phyloP scores from a whole-genome alignment of 805 yeast species.

The Pichia gijzeniarum region DNA sequence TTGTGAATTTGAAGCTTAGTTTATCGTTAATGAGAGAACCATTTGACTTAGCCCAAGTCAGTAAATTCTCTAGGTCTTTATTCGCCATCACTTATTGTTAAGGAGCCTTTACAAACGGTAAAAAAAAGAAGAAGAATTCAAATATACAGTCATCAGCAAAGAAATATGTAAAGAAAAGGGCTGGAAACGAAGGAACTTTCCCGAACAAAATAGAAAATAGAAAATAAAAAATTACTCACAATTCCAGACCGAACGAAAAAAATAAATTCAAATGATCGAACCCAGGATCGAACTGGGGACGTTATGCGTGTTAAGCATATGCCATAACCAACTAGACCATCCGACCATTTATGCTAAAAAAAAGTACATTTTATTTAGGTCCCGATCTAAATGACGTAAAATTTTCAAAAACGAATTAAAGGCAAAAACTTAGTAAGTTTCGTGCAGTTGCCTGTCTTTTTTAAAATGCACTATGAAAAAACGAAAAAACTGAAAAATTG shows the following conservation, averaged over 20 bases:
- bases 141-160: too few relatives aligned
- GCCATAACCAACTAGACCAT: constrained; percentile 99
- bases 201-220: too few relatives aligned
- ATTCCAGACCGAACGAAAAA: too few relatives aligned
- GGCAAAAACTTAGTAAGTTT: too few relatives aligned
- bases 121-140: neutral
- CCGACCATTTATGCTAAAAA: constrained; percentile 62
- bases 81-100: constrained; percentile 1
- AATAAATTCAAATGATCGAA: constrained; percentile 57
- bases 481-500: too few relatives aligned
- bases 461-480: too few relatives aligned
- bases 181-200: too few relatives aligned
- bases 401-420: too few relatives aligned
- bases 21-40: constrained; percentile 33
- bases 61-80: neutral
- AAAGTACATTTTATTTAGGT: too few relatives aligned
- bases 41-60: constrained; percentile 28
- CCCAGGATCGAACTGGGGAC: constrained; percentile 99
- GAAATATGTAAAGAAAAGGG: too few relatives aligned
- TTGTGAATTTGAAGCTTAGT: constrained; percentile 29
- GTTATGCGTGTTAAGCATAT: constrained; percentile 99
- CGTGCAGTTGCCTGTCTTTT: too few relatives aligned
- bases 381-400: neutral
- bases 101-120: neutral
- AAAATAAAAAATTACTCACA: too few relatives aligned